These are phyloP conservation scores for Tolypocladium pustulatum DNA, from an alignment of 2,329 filamentous ascomycete species.

Conservation along the genomic window DNA sequence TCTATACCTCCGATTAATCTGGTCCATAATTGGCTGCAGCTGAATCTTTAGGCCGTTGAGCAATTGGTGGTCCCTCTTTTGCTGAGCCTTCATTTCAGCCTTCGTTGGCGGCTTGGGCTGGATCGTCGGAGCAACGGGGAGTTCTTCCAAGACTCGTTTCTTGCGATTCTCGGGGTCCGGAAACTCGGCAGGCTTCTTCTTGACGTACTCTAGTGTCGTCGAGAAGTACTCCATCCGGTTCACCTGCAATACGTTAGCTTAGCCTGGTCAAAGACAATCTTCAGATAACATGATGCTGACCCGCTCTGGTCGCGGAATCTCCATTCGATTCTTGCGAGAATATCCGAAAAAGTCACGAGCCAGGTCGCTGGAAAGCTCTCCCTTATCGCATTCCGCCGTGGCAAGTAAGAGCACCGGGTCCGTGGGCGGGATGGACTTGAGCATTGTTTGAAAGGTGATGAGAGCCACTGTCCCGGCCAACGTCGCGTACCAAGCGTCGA, in stretches of 20 bases:
- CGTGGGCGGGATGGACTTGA: constrained; percentile 75
- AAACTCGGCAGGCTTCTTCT: constrained; percentile 72
- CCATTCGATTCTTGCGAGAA: constrained; percentile 66
- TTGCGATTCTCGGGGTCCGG: constrained; percentile 80
- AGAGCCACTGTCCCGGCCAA: constrained; percentile 55
- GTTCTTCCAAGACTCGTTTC: constrained; percentile 67
- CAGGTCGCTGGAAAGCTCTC: constrained; percentile 51
- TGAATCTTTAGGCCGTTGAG: constrained; percentile 81
- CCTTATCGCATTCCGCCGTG: constrained; percentile 62
- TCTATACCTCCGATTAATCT: constrained; percentile 82
- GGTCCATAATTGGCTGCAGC: constrained; percentile 93
- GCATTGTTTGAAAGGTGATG: constrained; percentile 71
- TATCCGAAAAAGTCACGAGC: constrained; percentile 76
- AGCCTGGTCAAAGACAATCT: background rate
- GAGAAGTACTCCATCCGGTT: constrained; percentile 73
- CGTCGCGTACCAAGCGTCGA: constrained; percentile 74
- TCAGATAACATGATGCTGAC: constrained; percentile 28
- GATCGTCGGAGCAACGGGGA: constrained; percentile 65
- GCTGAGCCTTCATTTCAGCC: constrained; percentile 69
- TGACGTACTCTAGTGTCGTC: constrained; percentile 63
- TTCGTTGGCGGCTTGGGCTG: constrained; percentile 60
- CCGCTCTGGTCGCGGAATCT: constrained; percentile 55
- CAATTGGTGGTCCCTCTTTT: constrained; percentile 71
- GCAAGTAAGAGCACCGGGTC: constrained; percentile 83
- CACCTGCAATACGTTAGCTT: constrained; percentile 20